These are phyloP conservation scores for Thalia dealbata DNA, from an alignment of 176 grass and related monocot genomes.

Conservation along the genomic window DNA sequence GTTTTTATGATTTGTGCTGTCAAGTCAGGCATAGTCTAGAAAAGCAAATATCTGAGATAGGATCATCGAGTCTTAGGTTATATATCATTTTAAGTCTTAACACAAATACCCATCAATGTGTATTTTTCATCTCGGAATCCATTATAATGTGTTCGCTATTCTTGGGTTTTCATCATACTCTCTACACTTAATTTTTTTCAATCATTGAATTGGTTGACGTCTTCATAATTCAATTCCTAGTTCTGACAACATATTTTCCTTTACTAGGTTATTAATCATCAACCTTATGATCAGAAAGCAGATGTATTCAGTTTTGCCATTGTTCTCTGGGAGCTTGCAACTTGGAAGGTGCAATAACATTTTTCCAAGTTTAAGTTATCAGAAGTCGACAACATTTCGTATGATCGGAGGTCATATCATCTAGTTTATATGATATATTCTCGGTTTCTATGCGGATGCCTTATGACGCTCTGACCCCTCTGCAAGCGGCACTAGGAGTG, in stretches of 20 bases:
- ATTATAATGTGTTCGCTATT: background rate
- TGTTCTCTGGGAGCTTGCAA: conserved; percentile 87
- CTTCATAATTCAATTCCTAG: background rate
- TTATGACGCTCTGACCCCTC: conserved; percentile 80
- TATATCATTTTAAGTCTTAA: too few species aligned
- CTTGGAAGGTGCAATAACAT: conserved; percentile 45
- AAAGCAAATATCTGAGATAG: too few species aligned
- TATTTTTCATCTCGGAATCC: too few species aligned
- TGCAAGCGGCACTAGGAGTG: conserved; percentile 89
- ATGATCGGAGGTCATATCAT: background rate
- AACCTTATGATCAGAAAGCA: conserved; percentile 82
- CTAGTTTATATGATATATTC: conserved; percentile 7
- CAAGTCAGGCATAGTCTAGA: too few species aligned
- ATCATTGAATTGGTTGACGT: background rate
- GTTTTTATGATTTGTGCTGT: too few species aligned
- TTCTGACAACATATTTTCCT: background rate
- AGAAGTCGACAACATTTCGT: background rate
- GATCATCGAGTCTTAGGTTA: too few species aligned
- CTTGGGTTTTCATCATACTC: background rate
- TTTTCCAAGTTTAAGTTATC: background rate
- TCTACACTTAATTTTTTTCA: background rate
- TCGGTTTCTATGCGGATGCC: conserved; percentile 32
- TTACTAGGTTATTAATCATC: conserved; percentile 83
- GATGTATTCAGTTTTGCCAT: conserved; percentile 95
- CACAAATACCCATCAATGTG: too few species aligned